Evolutionary conservation across 257 asterid species (phyloP).

Genomic region (Plantago elongata): DNA sequence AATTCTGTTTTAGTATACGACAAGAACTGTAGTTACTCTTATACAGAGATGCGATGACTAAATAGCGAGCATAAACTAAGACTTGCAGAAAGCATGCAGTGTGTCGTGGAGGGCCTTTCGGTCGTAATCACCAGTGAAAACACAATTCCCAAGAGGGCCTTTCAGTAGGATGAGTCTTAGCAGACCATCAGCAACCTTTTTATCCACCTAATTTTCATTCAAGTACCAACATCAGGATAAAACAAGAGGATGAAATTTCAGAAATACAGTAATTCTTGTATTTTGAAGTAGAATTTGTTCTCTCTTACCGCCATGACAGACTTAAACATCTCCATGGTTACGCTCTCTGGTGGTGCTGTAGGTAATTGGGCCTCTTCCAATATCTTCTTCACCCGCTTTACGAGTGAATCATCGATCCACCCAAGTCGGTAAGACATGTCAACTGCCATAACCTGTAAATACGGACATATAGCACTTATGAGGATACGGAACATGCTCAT

Average conservation of each 20-base stretch:
- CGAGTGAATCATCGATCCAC: slow-evolving; percentile 86
- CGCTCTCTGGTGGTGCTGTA: slow-evolving; percentile 66
- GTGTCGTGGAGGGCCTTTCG: slow-evolving; percentile 73
- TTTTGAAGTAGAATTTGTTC: not conserved
- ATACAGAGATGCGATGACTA: not conserved
- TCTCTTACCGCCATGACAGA: slow-evolving; percentile 94
- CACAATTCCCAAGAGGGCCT: slow-evolving; percentile 88
- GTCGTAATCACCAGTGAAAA: slow-evolving; percentile 85
- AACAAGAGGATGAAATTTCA: not conserved
- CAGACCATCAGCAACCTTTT: slow-evolving; percentile 92
- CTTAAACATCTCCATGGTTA: slow-evolving; percentile 85
- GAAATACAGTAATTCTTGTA: not conserved
- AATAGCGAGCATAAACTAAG: slow-evolving; percentile 21
- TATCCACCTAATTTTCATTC: slow-evolving; percentile 63
- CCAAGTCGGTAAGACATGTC: slow-evolving; percentile 93
- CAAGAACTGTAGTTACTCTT: not conserved
- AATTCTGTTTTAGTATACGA: not conserved
- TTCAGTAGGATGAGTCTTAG: slow-evolving; percentile 87
- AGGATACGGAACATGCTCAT: not conserved
- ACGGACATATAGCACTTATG: slow-evolving; percentile 7
- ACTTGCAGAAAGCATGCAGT: slow-evolving; percentile 61
- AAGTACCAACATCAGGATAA: slow-evolving; percentile 14
- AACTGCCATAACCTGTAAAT: slow-evolving; percentile 86
- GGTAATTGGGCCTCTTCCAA: slow-evolving; percentile 74
- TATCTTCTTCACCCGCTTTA: slow-evolving; percentile 60